Conservation (phyloP, 2,329 filamentous ascomycete species). For the Teratosphaeria gauchensis region DNA sequence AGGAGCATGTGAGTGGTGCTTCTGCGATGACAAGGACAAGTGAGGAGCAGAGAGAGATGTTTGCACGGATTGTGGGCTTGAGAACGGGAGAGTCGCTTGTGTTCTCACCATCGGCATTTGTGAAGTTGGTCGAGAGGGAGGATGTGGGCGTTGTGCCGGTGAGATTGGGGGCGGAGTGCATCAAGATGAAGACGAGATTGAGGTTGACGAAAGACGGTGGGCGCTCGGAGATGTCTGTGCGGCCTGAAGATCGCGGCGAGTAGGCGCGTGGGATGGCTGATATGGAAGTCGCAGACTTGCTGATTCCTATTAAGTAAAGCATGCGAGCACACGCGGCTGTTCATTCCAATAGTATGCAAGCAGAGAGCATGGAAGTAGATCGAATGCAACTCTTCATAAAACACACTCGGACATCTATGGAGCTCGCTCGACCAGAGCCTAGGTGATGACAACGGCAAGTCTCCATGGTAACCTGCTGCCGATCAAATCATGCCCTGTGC, state of each 20-base stretch:
- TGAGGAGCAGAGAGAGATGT: slow-evolving; percentile 12
- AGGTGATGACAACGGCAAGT: too few species aligned
- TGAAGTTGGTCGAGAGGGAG: slow-evolving; percentile 11
- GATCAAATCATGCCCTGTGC: too few species aligned
- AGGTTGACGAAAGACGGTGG: slow-evolving; percentile 20
- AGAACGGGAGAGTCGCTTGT: slow-evolving; percentile 24
- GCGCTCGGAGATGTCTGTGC: background rate
- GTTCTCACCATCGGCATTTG: slow-evolving; percentile 21
- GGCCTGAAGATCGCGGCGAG: background rate
- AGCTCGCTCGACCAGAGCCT: too few species aligned
- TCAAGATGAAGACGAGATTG: slow-evolving; percentile 21
- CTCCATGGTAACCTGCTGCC: too few species aligned
- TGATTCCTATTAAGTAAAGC: too few species aligned
- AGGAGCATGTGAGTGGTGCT: slow-evolving; percentile 39
- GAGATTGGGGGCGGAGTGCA: slow-evolving; percentile 9
- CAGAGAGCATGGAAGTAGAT: too few species aligned
- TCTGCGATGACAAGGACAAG: slow-evolving; percentile 8
- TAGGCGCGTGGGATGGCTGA: background rate
- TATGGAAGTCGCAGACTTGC: too few species aligned
- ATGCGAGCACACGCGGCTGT: too few species aligned
- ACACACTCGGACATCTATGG: too few species aligned
- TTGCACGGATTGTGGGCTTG: slow-evolving; percentile 22
- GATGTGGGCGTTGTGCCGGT: slow-evolving; percentile 6
- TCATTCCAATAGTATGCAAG: too few species aligned
- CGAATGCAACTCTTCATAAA: too few species aligned